These are phyloP conservation scores for Hibiscus mutabilis DNA, from an alignment of 345 rosid species.

Conservation along the genomic window DNA sequence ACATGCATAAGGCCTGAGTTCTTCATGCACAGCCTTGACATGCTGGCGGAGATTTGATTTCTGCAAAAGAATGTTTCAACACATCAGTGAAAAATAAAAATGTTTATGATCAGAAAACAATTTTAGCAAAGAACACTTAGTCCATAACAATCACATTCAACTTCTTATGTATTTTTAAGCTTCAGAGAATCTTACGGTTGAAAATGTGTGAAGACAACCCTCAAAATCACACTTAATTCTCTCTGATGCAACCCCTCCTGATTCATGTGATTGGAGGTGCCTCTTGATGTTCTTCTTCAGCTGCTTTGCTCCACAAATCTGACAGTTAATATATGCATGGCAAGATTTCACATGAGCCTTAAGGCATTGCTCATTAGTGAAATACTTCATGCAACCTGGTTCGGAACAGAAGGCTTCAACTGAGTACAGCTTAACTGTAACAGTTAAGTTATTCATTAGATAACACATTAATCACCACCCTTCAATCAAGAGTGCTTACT, in stretches of 20 bases:
- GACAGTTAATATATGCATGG: slow-evolving; percentile 55
- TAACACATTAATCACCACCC: neutral
- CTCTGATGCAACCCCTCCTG: slow-evolving; percentile 17
- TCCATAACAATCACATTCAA: neutral
- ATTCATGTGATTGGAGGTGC: slow-evolving; percentile 59
- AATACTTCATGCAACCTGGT: slow-evolving; percentile 17
- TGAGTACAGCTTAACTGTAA: slow-evolving; percentile 64
- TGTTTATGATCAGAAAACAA: neutral
- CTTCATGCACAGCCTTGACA: neutral
- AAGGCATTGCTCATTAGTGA: slow-evolving; percentile 62
- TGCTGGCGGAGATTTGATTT: neutral
- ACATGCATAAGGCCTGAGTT: neutral
- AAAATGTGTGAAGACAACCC: slow-evolving; percentile 53
- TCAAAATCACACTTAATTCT: slow-evolving; percentile 48
- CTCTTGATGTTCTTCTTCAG: slow-evolving; percentile 47
- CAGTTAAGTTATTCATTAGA: slow-evolving; percentile 10
- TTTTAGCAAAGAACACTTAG: neutral
- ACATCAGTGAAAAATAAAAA: no score
- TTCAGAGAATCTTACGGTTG: slow-evolving; percentile 14
- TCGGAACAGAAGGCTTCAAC: slow-evolving; percentile 4
- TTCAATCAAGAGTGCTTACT: no score
- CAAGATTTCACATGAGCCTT: slow-evolving; percentile 51
- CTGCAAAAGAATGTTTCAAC: neutral
- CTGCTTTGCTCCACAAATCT: slow-evolving; percentile 56
- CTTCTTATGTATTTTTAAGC: neutral